A percentile compares a stretch with the other conserved stretches of the same genome.
phyloP scores from a whole-genome alignment of 345 rosid genomes.

The Melaleuca alternifolia region DNA sequence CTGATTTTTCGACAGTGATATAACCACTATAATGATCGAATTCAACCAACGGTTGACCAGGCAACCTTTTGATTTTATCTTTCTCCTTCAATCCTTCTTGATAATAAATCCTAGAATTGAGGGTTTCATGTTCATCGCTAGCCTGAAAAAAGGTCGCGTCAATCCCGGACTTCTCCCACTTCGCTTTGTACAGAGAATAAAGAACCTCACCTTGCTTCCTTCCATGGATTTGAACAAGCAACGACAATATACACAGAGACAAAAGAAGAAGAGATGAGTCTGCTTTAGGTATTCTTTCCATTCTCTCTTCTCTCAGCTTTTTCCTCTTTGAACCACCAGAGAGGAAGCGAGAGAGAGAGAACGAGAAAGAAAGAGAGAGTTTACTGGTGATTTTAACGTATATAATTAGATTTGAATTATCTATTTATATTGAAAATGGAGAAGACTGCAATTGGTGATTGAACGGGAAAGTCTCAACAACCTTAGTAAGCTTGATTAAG shows the following conservation, averaged over 20 bases:
- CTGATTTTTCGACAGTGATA: slow-evolving; percentile 41
- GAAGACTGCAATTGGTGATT: too few relatives aligned
- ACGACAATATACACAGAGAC: neutral
- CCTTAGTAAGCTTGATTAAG: too few relatives aligned
- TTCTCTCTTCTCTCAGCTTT: neutral
- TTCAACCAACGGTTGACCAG: slow-evolving; percentile 47
- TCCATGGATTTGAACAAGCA: neutral
- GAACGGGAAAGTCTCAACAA: too few relatives aligned
- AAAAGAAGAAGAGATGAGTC: neutral
- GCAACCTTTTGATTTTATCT: slow-evolving; percentile 28
- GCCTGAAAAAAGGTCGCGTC: slow-evolving; percentile 7
- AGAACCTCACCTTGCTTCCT: slow-evolving; percentile 15
- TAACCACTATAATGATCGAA: slow-evolving; percentile 62
- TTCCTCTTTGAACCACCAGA: too few relatives aligned
- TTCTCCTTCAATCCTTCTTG: slow-evolving; percentile 18
- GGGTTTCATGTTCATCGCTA: neutral
- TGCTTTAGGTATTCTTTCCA: neutral
- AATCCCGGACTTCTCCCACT: slow-evolving; percentile 5
- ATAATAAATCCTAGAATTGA: neutral
- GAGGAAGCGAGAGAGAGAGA: too few relatives aligned
- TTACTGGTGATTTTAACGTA: too few relatives aligned
- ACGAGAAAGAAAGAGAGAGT: too few relatives aligned
- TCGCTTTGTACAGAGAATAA: slow-evolving; percentile 14
- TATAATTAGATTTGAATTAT: too few relatives aligned
- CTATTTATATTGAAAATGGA: too few relatives aligned